Evolutionary conservation across 768 basidiomycete species (phyloP), one percentile per base, ranked within the genome.

Genomic region (Tulasnella sp.): DNA sequence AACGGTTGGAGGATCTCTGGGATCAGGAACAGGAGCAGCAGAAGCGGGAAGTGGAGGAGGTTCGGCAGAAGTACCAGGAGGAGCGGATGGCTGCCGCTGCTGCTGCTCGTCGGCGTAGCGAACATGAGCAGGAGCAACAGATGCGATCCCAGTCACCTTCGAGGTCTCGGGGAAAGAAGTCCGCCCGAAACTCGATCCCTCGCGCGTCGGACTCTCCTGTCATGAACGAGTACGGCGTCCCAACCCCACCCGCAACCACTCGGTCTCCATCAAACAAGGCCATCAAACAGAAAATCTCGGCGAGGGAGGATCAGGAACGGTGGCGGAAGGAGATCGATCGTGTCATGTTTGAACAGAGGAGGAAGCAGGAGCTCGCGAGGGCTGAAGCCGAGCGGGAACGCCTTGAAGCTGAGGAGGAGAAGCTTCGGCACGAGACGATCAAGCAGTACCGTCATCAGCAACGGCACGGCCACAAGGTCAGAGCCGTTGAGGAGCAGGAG

Each of bases 321-420:
- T 59, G 56, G 56, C 56, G 56, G 10, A 25, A 50, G 21, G 56
- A 59, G 44, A 59, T 59, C 27, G 44, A 46, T 21, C 56, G 30
- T 15, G 56, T 25, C n/a, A 59, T 59, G 44, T 5, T 22, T 15
- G 56, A 59, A 21, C 46, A 50, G n/a, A 41, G 15, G 19, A 24
- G 30, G 46, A 48, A 41, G 31, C 56, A 59, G 22, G 41, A 30
- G 22, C 19, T 42, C 21, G 45, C 56, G 4, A 59, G 48, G 42
- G 44, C 27, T n/a, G 56, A 59, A 19, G 25, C 29, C 46, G 56
- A 27, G 12, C 44, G 44, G 9, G 46, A 43, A 11, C 48, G 29
- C 15, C 27, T 34, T 24, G 56, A 24, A 24, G 27, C 44, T 27
- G 44, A 49, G 45, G 44, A 49, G 44, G 53, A 55, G 45, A 43